Base-by-base conservation (phyloP, 1,139 yeast species). In the Geotrichum phurueaensis region DNA sequence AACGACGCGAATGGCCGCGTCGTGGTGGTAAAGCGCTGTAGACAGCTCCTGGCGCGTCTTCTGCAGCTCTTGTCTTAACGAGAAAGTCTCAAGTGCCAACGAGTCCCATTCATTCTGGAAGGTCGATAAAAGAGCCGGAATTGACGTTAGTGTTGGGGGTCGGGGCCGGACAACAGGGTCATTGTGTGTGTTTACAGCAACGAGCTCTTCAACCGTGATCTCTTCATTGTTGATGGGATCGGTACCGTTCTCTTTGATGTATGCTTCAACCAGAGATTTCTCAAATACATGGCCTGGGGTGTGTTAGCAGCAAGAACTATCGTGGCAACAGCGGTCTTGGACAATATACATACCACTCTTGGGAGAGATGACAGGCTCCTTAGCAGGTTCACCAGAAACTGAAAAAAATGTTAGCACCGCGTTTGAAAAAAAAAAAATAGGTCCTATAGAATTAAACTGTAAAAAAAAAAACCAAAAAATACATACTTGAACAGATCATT, bases 91-190 rank as follows among this genome's bases (percentile, higher is more conserved):
- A 60, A 92, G 76, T 47, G 95, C 90, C 62, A 89, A 73, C 0
- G 97, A 83, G 70, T 94, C 97, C 92, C 96, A 92, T 71, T 92
- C 97, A 62, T 85, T 84, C 71, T 91, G 97, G 65, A 92, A 83
- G 0, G 87, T 78, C 0, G 89, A 78, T 56, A 92, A 76, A 65
- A 92, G 73, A 10, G 88, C 78, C 0, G 99, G 99, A 45, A 92
- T 88, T 3, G 96, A 88, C 25, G 84, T 82, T 62, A 80, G 73
- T 0, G 78, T 73, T 0, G 87, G 79, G 15, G 82, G 81, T 51
- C 77, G 75, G 2, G 87, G 84, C 7, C 81, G 78, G 0, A 75
- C 67, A 18, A 67, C 60, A 68, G 76, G 65, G 72, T 73, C 10
- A 5, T 73, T 69, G 1, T 70, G 65, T 10, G 69, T 66, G 18